Percentiles rank a stretch among this genome's conserved stretches.
Evolutionary conservation across 495 filamentous ascomycete species (phyloP).

Genomic region (Diplogelasinospora grovesii): DNA sequence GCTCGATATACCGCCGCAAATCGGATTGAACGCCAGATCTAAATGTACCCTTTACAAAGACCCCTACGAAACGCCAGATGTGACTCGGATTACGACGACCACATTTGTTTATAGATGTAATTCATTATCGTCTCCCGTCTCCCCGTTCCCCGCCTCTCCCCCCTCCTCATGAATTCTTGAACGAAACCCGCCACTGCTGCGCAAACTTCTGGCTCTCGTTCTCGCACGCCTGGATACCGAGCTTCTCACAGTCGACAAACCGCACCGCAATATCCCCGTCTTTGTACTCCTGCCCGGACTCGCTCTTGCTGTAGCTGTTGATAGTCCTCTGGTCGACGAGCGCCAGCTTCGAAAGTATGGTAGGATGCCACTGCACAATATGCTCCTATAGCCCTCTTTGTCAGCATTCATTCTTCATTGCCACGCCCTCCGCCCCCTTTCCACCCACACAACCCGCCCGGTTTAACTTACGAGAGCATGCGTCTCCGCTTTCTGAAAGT

Average conservation of each 20-base stretch:
- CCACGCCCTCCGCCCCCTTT: too few species aligned
- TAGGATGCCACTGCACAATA: conserved; percentile 98
- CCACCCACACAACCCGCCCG: too few species aligned
- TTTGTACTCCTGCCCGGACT: conserved; percentile 49
- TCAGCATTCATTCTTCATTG: background rate
- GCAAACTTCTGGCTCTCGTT: conserved; percentile 49
- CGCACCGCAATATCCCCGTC: conserved; percentile 84
- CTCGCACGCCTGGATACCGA: conserved; percentile 55
- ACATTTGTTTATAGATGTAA: too few species aligned
- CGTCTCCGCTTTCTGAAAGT: conserved; percentile 88
- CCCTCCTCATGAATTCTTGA: conserved; percentile 19
- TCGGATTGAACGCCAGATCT: too few species aligned
- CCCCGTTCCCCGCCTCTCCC: too few species aligned
- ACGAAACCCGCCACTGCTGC: conserved; percentile 41
- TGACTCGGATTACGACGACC: too few species aligned
- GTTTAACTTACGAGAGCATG: conserved; percentile 74
- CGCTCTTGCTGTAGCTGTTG: conserved; percentile 58
- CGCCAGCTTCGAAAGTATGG: conserved; percentile 80
- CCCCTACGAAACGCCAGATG: too few species aligned
- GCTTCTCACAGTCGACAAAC: conserved; percentile 63
- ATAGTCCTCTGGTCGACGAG: conserved; percentile 75
- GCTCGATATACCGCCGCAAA: too few species aligned
- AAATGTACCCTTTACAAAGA: too few species aligned
- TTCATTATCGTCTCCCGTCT: too few species aligned
- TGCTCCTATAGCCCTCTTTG: conserved; percentile 53